Percentiles rank a stretch among this genome's conserved stretches.
phyloP scores from a whole-genome alignment of 1,139 yeast species.

The Scheffersomyces parashehatae region DNA sequence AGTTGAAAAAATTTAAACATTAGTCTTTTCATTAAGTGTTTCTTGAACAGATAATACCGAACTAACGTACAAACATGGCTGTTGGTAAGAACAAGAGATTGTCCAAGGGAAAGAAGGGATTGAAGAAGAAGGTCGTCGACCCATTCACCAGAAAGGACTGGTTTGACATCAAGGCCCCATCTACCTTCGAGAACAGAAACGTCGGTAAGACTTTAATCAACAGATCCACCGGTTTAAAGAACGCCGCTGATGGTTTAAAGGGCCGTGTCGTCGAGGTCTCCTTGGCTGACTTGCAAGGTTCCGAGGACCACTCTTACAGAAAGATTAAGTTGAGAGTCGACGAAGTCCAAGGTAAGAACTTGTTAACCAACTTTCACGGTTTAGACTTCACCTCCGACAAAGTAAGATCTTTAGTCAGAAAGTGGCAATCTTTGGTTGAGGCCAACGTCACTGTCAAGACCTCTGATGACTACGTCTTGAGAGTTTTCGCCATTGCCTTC shows the following conservation, averaged over 20 bases:
- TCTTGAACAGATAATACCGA: background rate
- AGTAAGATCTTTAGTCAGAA: conserved; percentile 87
- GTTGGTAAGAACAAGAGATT: conserved; percentile 97
- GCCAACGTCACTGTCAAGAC: conserved; percentile 92
- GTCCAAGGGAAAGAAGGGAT: conserved; percentile 94
- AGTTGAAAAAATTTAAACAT: background rate
- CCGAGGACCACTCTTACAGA: conserved; percentile 91
- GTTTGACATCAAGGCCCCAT: conserved; percentile 94
- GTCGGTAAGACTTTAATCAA: conserved; percentile 93
- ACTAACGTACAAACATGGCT: conserved; percentile 55
- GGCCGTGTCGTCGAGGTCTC: conserved; percentile 89
- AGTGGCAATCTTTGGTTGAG: conserved; percentile 92
- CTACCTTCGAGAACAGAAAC: conserved; percentile 90
- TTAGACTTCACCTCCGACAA: conserved; percentile 89
- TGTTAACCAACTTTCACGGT: conserved; percentile 94
- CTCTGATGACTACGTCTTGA: conserved; percentile 84
- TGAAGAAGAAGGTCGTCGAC: conserved; percentile 94
- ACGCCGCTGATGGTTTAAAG: conserved; percentile 88
- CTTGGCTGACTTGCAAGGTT: conserved; percentile 88
- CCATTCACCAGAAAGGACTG: conserved; percentile 95
- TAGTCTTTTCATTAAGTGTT: background rate
- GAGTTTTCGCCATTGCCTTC: conserved; percentile 89
- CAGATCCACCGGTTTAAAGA: conserved; percentile 91
- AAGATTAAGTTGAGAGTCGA: conserved; percentile 88
- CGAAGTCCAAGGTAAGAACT: conserved; percentile 91